phyloP scores from a whole-genome alignment of 805 yeast genomes.

The Nakazawaea ishiwadae region DNA sequence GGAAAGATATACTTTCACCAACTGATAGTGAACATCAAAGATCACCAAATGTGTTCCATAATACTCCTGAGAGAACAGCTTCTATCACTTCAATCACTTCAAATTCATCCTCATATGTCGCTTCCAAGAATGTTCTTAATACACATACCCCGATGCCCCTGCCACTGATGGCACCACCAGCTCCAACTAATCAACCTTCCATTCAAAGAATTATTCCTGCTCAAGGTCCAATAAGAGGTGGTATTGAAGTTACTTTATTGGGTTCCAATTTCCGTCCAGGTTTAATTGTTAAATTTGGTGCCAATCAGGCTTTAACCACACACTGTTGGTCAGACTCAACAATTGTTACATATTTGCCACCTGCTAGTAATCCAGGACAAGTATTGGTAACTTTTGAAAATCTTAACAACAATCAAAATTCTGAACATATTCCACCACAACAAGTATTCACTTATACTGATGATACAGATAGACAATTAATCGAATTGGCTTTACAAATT shows the following conservation, averaged over 20 bases:
- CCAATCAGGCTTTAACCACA: constrained; percentile 71
- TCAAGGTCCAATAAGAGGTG: constrained; percentile 95
- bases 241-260: constrained; percentile 86
- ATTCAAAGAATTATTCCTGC: constrained; percentile 91
- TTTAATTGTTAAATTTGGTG: constrained; percentile 80
- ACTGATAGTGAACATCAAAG: constrained; percentile 22
- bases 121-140: neutral
- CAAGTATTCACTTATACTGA: constrained; percentile 87
- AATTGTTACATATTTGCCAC: constrained; percentile 90
- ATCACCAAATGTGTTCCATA: constrained; percentile 9
- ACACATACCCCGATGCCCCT: neutral
- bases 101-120: constrained; percentile 6
- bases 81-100: constrained; percentile 11
- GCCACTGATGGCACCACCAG: neutral
- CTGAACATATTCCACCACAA: constrained; percentile 23
- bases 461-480: constrained; percentile 91
- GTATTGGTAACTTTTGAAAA: constrained; percentile 81
- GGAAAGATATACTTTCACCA: constrained; percentile 39
- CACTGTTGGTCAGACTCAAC: constrained; percentile 97
- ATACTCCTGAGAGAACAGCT: constrained; percentile 12
- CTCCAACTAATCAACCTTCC: constrained; percentile 35
- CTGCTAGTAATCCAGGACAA: constrained; percentile 85
- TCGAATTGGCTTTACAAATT: constrained; percentile 92
- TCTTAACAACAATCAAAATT: constrained; percentile 32
- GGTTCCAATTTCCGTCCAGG: constrained; percentile 88